These are phyloP conservation scores for Trichoderma asperellum DNA, from an alignment of 2,329 filamentous ascomycete genomes.

Conservation along the genomic window DNA sequence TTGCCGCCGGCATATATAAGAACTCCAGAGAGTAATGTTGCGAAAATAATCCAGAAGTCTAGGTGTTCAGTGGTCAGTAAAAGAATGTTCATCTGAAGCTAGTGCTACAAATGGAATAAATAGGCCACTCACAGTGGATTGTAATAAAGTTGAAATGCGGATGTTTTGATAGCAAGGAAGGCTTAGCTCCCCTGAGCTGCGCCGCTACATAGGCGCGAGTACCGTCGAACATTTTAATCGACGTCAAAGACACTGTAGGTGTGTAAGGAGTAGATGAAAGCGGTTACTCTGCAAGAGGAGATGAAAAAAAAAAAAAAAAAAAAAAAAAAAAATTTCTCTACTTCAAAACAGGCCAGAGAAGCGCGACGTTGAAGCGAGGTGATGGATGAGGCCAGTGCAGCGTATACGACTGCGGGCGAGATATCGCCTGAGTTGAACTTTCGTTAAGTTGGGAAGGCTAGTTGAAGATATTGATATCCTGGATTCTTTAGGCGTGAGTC, in stretches of 20 bases:
- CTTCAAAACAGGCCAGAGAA: not conserved
- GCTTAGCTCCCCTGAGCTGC: constrained; percentile 56
- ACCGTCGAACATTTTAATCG: constrained; percentile 40
- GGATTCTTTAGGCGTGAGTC: constrained; percentile 33
- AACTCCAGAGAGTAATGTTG: constrained; percentile 74
- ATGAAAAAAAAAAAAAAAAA: not conserved
- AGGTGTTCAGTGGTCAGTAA: constrained; percentile 32
- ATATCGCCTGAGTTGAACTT: not conserved
- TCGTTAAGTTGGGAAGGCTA: not conserved
- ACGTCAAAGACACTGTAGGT: not conserved
- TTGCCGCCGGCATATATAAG: constrained; percentile 67
- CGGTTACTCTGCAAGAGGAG: not conserved
- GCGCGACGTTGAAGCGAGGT: not conserved
- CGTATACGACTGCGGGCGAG: not conserved
- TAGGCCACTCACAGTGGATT: constrained; percentile 66
- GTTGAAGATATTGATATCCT: not conserved
- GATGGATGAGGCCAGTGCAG: not conserved
- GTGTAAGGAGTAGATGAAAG: not conserved
- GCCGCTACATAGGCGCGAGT: constrained; percentile 43
- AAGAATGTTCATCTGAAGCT: not conserved
- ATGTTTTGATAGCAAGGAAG: constrained; percentile 61
- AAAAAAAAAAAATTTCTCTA: no score
- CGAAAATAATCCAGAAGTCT: constrained; percentile 81
- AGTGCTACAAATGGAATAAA: not conserved
- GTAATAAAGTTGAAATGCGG: constrained; percentile 82